Base-by-base conservation (phyloP, 2,329 filamentous ascomycete species). In the Stachybotrys elegans region DNA sequence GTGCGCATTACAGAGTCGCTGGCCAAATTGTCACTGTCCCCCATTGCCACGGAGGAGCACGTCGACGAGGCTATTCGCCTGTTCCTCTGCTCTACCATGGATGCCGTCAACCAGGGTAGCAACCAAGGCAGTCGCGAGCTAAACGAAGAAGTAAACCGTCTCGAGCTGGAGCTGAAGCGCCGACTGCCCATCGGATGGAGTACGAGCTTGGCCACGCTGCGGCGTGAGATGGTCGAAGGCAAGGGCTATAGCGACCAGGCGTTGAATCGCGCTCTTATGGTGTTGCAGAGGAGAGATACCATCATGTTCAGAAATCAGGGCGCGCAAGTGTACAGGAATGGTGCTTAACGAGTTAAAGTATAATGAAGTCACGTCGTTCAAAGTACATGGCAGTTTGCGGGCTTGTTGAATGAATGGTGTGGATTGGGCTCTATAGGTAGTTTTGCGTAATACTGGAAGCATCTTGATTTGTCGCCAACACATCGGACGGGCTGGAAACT, bases 41-140 rank as follows among this genome's bases (percentile, higher is more conserved):
- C 91, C 4, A 76, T 96, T 34, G 93, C 92, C 3, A 91, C 86
- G 0, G 92, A 96, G 65, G 76, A 81, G 38, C 93, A 98, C 59
- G 93, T 98, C 42, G 92, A 98, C 59, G 93, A 98, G 70, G 93
- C 93, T 3, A 98, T 98, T 57, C 85, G 93, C 0, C 78, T 98
- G 14, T 98, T 98, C 83, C 73, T 98, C 22, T 93, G 91, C 52
- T 91, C 85, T 4, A 98, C 93, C 45, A 97, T 98, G 93, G 92
- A 98, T 59, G 93, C 93, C 7, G 90, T 97, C 45, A 92, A 88
- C 47, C 89, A 95, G 57, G 92, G 91, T 48, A 84, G 86, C 53
- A 87, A 84, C 51, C 81, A 87, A 55, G 88, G 88, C 29, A 90
- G 84, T 58, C 85, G 88, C 50, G 92, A 97, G 67, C 72, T 97